Evolutionary conservation across 345 rosid species (phyloP).

Genomic region (Moringa oleifera): DNA sequence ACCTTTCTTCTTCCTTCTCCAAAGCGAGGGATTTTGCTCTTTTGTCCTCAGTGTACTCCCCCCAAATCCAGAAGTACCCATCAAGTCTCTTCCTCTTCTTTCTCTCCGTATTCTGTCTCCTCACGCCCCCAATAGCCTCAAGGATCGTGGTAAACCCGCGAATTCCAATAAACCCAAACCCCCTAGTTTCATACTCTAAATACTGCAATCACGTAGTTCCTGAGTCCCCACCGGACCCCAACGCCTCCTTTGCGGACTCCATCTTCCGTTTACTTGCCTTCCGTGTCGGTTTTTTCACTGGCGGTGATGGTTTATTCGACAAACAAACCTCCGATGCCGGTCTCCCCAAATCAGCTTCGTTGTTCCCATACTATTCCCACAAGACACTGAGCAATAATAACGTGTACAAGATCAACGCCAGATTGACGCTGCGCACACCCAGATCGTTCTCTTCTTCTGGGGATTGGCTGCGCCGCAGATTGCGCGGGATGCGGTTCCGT

Average conservation of each 20-base stretch:
- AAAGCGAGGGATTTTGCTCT: not conserved
- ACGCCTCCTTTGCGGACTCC: slow-evolving; percentile 10
- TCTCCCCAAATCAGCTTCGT: slow-evolving; percentile 23
- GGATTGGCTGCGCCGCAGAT: slow-evolving; percentile 21
- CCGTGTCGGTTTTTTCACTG: slow-evolving; percentile 40
- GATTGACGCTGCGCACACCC: slow-evolving; percentile 29
- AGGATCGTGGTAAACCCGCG: slow-evolving; percentile 17
- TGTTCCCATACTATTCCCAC: slow-evolving; percentile 18
- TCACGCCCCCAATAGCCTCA: slow-evolving; percentile 8
- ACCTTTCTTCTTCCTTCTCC: slow-evolving; percentile 1
- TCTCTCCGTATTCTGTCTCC: slow-evolving; percentile 19
- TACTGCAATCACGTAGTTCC: slow-evolving; percentile 53
- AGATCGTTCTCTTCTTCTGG: slow-evolving; percentile 19
- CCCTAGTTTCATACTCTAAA: slow-evolving; percentile 33
- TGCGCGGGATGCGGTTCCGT: slow-evolving; percentile 40
- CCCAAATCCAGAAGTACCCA: too few species aligned
- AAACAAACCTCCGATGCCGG: not conserved
- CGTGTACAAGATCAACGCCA: slow-evolving; percentile 33
- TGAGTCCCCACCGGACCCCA: slow-evolving; percentile 23
- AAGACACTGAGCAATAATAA: slow-evolving; percentile 18
- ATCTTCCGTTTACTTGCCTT: slow-evolving; percentile 24
- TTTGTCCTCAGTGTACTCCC: slow-evolving; percentile 5
- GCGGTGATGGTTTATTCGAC: slow-evolving; percentile 40
- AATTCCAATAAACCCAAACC: slow-evolving; percentile 3
- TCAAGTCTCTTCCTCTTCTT: slow-evolving; percentile 11